A percentile compares a stretch with the other conserved stretches of the same genome.
Conservation (phyloP, 192 early-diverging fungal genomes). For the Backusella tuberculispora region DNA sequence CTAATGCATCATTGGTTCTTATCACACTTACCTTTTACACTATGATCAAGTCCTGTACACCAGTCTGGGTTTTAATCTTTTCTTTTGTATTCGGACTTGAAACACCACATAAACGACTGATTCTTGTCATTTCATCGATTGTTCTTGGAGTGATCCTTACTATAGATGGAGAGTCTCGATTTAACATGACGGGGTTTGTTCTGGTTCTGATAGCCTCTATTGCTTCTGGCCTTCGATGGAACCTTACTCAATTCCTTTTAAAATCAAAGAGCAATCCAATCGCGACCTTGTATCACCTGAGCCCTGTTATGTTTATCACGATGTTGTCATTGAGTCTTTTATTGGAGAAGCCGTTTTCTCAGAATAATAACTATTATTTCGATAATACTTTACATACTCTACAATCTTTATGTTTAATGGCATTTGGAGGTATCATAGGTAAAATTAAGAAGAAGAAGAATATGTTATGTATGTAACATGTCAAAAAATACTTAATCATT, state of each 20-base stretch:
- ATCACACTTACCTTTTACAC: conserved; percentile 88
- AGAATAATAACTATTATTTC: conserved; percentile 57
- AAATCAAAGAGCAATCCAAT: conserved; percentile 76
- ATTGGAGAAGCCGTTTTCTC: conserved; percentile 59
- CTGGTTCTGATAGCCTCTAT: conserved; percentile 71
- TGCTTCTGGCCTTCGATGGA: conserved; percentile 80
- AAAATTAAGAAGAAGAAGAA: background rate
- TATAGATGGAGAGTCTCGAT: conserved; percentile 69
- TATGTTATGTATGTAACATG: background rate
- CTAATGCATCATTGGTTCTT: conserved; percentile 77
- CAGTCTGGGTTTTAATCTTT: conserved; percentile 75
- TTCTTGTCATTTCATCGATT: conserved; percentile 71
- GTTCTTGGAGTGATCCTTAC: conserved; percentile 77
- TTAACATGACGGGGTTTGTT: conserved; percentile 58
- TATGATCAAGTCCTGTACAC: conserved; percentile 71
- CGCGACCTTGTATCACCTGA: conserved; percentile 74
- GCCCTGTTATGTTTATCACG: conserved; percentile 75
- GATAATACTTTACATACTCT: conserved; percentile 40
- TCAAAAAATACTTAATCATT: background rate
- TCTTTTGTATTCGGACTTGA: conserved; percentile 82
- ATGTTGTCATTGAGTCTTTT: conserved; percentile 62
- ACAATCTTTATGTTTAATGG: conserved; percentile 52
- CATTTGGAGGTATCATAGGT: conserved; percentile 65
- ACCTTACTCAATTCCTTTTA: conserved; percentile 80
- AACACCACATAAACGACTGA: conserved; percentile 59